Evolutionary conservation across 306 rosid genomes (phyloP), one percentile per base, ranked within the genome.

Genomic region (Sophora flavescens): DNA sequence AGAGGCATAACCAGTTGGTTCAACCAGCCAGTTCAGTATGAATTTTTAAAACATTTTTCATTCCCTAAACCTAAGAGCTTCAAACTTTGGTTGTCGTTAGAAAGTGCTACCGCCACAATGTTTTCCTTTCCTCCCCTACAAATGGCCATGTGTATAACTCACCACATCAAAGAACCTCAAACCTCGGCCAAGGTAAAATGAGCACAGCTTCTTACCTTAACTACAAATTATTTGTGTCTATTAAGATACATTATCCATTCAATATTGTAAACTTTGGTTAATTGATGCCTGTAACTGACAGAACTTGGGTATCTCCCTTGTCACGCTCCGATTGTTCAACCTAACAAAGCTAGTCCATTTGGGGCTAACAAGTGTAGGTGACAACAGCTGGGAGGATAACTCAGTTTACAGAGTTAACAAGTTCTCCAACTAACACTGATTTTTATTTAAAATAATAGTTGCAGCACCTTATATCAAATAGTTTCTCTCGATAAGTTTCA

Each of bases 401-500:
- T 53, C 72, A 30, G 66, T 66, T 69, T 2, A 42, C 30, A 38
- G 5, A 74, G 53, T 62, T 42, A 77, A 33, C 35, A 78, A 51
- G 18, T 42, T 70, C 74, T 33, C 42, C 28, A n/a, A 59, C 68
- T 51, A 70, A 16, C 11, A 10, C 28, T 8, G 41, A 44, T 6
- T 39, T 58, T 11, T 52, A 56, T 47, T 45, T 17, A 0, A 16
- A 58, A 36, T 8, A 48, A 68, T 22, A 15, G 48, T 51, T 16
- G 41, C 47, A 47, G 13, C 48, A 76, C 6, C 18, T 39, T 53
- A 63, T 44, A 17, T 22, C n/a, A n/a, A 11, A 56, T 36, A 41
- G 52, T 30, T 47, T 57, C 63, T 70, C 78, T 32, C 17, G 16
- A 50, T 51, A 56, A 75, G 60, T 70, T 56, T 62, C 47, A 45